Evolutionary conservation across 768 basidiomycete species (phyloP).

Genomic region (Paxillus ammoniavirescens): DNA sequence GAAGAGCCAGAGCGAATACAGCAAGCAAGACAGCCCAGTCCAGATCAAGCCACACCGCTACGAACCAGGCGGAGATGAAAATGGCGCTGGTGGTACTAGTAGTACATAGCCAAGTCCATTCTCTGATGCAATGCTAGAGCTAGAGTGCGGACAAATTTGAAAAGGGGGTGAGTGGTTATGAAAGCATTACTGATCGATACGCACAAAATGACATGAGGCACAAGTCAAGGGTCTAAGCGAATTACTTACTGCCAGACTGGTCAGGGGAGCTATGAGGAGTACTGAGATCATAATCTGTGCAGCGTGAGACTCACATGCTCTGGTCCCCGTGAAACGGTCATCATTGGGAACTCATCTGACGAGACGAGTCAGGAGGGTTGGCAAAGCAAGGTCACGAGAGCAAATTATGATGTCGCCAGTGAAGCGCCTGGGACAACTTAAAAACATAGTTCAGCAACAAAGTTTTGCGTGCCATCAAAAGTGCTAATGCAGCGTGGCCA

Average conservation of each 20-base stretch:
- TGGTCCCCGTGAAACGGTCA: neutral
- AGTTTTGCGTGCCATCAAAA: neutral
- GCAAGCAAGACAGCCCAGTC: slow-evolving; percentile 16
- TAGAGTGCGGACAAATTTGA: slow-evolving; percentile 10
- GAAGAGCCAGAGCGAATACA: slow-evolving; percentile 24
- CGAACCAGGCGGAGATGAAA: slow-evolving; percentile 33
- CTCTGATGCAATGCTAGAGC: slow-evolving; percentile 6
- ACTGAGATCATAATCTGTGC: neutral
- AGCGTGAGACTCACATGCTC: neutral
- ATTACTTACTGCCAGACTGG: slow-evolving; percentile 10
- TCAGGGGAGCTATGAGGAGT: neutral
- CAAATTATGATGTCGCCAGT: neutral
- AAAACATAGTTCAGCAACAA: neutral
- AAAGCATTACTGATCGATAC: slow-evolving; percentile 13
- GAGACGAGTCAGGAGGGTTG: neutral
- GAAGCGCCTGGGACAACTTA: neutral
- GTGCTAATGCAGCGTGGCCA: neutral
- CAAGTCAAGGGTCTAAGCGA: slow-evolving; percentile 17
- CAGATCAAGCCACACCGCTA: slow-evolving; percentile 9
- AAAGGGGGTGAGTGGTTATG: slow-evolving; percentile 17
- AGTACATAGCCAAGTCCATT: too few relatives aligned
- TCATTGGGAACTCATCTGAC: neutral
- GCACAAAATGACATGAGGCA: slow-evolving; percentile 17
- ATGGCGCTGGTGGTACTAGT: neutral
- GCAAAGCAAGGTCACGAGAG: neutral